Percentiles rank a stretch among this genome's conserved stretches.
Conservation (phyloP, 116 monocot species). For the Zostera marina region DNA sequence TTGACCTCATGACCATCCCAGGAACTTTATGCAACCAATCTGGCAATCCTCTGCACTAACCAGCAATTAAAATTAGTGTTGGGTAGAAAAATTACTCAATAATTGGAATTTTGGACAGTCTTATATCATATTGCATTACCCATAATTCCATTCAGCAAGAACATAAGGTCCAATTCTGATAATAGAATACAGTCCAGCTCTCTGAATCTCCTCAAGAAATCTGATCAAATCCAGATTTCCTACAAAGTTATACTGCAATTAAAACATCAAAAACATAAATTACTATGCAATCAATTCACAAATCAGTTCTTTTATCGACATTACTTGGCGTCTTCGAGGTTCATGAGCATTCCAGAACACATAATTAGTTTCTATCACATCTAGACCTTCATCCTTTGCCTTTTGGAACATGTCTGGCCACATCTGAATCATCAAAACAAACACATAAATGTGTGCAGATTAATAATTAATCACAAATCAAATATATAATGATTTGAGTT, state of each 20-base stretch:
- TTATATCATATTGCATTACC: slow-evolving; percentile 33
- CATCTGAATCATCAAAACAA: slow-evolving; percentile 9
- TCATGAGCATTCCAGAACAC: slow-evolving; percentile 28
- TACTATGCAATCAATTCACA: background rate
- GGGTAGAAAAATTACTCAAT: background rate
- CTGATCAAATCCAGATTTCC: slow-evolving; percentile 41
- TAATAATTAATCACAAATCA: too few relatives aligned
- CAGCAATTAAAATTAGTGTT: background rate
- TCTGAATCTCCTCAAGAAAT: slow-evolving; percentile 51
- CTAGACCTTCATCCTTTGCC: slow-evolving; percentile 13
- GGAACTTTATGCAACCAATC: slow-evolving; percentile 11
- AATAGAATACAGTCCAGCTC: slow-evolving; percentile 50
- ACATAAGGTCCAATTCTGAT: slow-evolving; percentile 71
- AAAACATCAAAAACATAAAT: background rate
- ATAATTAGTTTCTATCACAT: slow-evolving; percentile 20
- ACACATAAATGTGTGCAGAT: background rate
- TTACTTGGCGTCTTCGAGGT: slow-evolving; percentile 11
- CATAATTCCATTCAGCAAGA: slow-evolving; percentile 51
- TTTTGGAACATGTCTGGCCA: slow-evolving; percentile 18
- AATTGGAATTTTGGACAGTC: background rate
- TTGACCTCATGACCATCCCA: slow-evolving; percentile 6
- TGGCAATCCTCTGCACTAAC: slow-evolving; percentile 10
- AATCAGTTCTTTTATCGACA: too few relatives aligned
- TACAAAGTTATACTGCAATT: slow-evolving; percentile 55
- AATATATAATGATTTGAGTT: too few relatives aligned